A percentile compares a stretch with the other conserved stretches of the same genome.
phyloP scores from a whole-genome alignment of 1,139 yeast species.

The Lodderomyces metapsilosis region DNA sequence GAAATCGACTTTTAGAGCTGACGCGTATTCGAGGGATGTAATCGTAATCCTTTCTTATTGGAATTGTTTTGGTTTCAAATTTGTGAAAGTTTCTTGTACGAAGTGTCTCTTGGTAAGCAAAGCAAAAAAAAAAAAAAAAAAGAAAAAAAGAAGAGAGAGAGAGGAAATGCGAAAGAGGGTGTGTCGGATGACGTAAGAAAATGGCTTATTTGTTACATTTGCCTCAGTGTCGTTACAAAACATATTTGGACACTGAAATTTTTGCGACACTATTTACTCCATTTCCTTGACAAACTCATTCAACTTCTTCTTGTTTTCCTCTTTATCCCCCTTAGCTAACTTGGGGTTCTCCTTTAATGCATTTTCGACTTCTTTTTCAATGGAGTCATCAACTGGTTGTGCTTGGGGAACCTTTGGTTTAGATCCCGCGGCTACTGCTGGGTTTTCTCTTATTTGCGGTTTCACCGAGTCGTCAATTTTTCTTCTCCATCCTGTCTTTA shows the following conservation, averaged over 20 bases:
- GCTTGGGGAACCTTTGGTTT: conserved; percentile 41
- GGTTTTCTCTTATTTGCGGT: conserved; percentile 17
- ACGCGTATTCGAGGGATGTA: neutral
- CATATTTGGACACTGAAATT: neutral
- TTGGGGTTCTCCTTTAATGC: conserved; percentile 36
- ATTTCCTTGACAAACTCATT: conserved; percentile 22
- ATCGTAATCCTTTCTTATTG: neutral
- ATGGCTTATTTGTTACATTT: conserved; percentile 5
- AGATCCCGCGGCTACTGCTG: conserved; percentile 22
- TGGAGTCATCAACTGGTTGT: conserved; percentile 33
- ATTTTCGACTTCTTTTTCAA: conserved; percentile 34
- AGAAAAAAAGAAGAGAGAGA: neutral
- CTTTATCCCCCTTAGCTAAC: conserved; percentile 24
- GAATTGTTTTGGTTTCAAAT: neutral
- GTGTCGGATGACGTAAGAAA: conserved; percentile 10
- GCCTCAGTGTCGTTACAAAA: conserved; percentile 3
- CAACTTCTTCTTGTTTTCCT: conserved; percentile 23
- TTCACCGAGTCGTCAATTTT: conserved; percentile 22
- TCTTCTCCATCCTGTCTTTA: conserved; percentile 67
- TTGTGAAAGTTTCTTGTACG: neutral
- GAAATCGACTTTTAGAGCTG: neutral
- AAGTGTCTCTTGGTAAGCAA: neutral
- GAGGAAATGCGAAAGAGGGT: neutral
- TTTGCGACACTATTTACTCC: neutral
- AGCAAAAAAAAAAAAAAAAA: neutral